Conservation (phyloP, 495 filamentous ascomycete species). For the Annulohypoxylon stygium region DNA sequence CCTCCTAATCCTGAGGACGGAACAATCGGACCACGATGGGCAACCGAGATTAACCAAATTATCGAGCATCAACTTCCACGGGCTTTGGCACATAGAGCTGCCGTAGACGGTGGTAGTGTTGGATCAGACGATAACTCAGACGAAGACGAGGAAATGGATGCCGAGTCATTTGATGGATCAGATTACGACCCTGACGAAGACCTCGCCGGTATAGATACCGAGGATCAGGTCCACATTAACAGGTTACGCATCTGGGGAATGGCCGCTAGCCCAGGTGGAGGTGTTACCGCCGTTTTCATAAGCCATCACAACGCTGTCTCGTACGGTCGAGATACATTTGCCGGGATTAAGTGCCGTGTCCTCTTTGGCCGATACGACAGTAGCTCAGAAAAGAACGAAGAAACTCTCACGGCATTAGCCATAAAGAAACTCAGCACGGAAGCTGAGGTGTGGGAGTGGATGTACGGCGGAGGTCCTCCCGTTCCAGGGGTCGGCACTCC, state of each 20-base stretch:
- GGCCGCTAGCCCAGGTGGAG: slow-evolving; percentile 58
- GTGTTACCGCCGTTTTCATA: slow-evolving; percentile 57
- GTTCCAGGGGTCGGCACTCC: slow-evolving; percentile 52
- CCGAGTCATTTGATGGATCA: slow-evolving; percentile 43
- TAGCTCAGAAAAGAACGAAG: slow-evolving; percentile 18
- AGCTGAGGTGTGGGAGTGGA: slow-evolving; percentile 59
- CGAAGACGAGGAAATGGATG: slow-evolving; percentile 35
- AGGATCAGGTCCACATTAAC: slow-evolving; percentile 57
- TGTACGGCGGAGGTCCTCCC: slow-evolving; percentile 61
- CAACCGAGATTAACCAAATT: slow-evolving; percentile 56
- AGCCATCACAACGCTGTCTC: slow-evolving; percentile 55
- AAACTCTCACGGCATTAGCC: neutral
- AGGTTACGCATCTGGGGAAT: slow-evolving; percentile 62
- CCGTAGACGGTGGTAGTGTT: slow-evolving; percentile 6
- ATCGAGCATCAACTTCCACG: slow-evolving; percentile 53
- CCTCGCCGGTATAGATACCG: slow-evolving; percentile 36
- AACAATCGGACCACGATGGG: slow-evolving; percentile 55
- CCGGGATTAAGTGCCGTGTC: slow-evolving; percentile 55
- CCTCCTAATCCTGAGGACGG: slow-evolving; percentile 41
- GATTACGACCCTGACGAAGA: slow-evolving; percentile 46
- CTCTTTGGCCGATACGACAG: slow-evolving; percentile 54
- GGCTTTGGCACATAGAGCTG: slow-evolving; percentile 37
- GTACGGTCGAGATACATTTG: slow-evolving; percentile 59
- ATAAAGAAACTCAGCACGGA: slow-evolving; percentile 57
- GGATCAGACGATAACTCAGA: slow-evolving; percentile 28